Base-by-base conservation (phyloP, 495 filamentous ascomycete species). In the Aspergillus sclerotioniger region DNA sequence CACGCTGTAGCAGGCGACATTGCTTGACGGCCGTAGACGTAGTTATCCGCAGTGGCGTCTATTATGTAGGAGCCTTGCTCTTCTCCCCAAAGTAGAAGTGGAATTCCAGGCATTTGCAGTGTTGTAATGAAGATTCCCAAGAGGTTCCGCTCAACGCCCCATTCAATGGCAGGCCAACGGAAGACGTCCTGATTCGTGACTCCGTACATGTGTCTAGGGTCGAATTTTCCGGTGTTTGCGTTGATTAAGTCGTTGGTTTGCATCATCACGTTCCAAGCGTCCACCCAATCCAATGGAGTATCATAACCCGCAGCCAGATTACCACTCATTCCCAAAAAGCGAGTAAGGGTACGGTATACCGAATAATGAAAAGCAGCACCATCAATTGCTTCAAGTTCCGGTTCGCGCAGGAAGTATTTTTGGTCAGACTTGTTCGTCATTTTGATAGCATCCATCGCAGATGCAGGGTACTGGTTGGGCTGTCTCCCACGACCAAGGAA, bases 181-280 rank as follows among this genome's bases (percentile, higher is more conserved):
- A 90, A 88, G 6, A 90, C 85, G 63, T 90, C 87, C 69, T 90
- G 87, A 62, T 90, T 90, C 6, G 84, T 86, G 3, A 76, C 77
- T 28, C 87, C 87, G 50, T 82, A 90, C 77, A 90, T 81, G 63
- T 90, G 87, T 13, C 87, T 78, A 5, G 87, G 87, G 62, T 90
- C 87, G 55, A 88, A 88, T 54, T 80, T 71, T 47, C 84, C 85
- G 2, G 81, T 88, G 64, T 86, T 84, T 6, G 84, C 75, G 57
- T 89, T 90, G 57, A 81, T 64, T 57, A 89, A 61, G 61, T 90
- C 87, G 61, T 90, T 88, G 15, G 81, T 85, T 44, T 74, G 65
- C 8, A 89, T 52, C 69, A 90, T 84, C 21, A 77, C 58, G 39
- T 84, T 75, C 86, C 85, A 89, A 10, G 78, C 67, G 32, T 83